Percentiles rank a stretch among this genome's conserved stretches.
Conservation (phyloP, 495 filamentous ascomycete genomes). For the Penicillium longicatenatum region DNA sequence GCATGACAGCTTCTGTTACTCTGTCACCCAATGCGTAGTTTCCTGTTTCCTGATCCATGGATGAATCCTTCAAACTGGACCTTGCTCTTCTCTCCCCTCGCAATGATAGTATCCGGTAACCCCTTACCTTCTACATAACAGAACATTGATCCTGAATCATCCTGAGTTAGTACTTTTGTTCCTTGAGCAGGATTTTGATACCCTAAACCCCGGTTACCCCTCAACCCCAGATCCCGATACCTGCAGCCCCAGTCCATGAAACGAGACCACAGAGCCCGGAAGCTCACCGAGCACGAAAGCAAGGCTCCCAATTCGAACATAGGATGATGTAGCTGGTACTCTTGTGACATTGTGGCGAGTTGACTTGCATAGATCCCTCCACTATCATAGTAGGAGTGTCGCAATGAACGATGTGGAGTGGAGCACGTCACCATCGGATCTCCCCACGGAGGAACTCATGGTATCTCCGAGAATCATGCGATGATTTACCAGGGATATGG, state of each 20-base stretch:
- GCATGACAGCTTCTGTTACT: neutral
- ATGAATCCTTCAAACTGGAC: neutral
- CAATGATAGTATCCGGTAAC: neutral
- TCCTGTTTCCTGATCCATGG: conserved; percentile 10
- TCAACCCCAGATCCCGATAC: neutral
- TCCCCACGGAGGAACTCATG: conserved; percentile 2
- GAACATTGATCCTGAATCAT: neutral
- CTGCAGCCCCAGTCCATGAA: neutral
- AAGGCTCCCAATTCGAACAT: neutral
- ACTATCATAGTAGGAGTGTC: too few relatives aligned
- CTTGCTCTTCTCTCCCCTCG: neutral
- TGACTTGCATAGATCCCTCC: neutral
- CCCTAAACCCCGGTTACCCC: neutral
- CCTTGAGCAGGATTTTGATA: neutral
- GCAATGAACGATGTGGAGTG: conserved; percentile 12
- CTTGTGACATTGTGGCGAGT: neutral
- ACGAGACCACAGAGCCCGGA: neutral
- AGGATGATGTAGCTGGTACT: neutral
- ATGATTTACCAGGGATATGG: neutral
- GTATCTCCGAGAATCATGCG: neutral
- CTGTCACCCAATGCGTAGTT: neutral
- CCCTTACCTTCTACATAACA: neutral
- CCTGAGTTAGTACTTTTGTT: neutral
- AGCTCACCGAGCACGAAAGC: neutral
- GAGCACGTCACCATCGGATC: conserved; percentile 24